Percentiles rank a stretch among this genome's conserved stretches.
Conservation (phyloP, 1,284 basidiomycete genomes). For the Singerocomus inundabilis region DNA sequence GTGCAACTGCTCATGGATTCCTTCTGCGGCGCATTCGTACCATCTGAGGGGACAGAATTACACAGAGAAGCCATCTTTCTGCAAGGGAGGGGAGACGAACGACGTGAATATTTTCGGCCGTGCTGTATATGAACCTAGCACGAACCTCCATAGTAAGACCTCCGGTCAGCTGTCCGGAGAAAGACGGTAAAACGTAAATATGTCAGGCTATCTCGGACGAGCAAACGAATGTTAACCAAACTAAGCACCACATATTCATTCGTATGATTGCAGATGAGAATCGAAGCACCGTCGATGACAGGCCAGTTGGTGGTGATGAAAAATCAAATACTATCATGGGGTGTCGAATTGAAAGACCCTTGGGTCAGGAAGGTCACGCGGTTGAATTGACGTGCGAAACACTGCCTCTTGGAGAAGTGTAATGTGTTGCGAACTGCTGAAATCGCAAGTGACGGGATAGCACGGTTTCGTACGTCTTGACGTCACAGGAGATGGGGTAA, state of each 20-base stretch:
- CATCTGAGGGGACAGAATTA: conserved; percentile 30
- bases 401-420: too few species aligned
- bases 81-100: neutral
- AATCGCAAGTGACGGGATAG: too few species aligned
- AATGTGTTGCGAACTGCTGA: too few species aligned
- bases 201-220: neutral
- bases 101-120: neutral
- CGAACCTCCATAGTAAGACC: neutral
- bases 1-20: conserved; percentile 17
- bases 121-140: conserved; percentile 3
- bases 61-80: conserved; percentile 5
- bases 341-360: too few species aligned
- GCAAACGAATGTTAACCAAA: neutral
- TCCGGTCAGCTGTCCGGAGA: neutral
- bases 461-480: neutral
- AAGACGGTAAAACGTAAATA: neutral
- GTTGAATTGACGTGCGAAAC: too few species aligned
- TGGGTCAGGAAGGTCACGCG: too few species aligned
- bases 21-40: conserved; percentile 36
- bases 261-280: neutral
- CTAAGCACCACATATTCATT: neutral
- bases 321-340: too few species aligned
- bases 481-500: neutral
- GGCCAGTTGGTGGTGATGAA: too few species aligned
- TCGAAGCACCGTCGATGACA: neutral